Conservation (phyloP, 306 rosid species). For the Citrullus amarus region DNA sequence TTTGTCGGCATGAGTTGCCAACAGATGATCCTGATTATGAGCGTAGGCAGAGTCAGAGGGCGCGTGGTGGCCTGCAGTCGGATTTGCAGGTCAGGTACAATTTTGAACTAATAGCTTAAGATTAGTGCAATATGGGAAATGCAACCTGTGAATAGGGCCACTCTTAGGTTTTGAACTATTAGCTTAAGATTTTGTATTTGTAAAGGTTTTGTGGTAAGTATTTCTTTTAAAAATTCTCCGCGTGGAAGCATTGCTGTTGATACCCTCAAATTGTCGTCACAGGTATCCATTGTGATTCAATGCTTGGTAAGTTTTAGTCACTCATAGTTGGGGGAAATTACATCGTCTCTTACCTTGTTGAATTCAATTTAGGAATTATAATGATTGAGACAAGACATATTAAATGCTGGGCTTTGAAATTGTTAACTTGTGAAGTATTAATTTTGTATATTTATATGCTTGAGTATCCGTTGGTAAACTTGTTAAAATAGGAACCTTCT, state of each 20-base stretch:
- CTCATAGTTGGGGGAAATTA: background rate
- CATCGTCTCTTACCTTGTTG: background rate
- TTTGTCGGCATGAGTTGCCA: slow-evolving; percentile 80
- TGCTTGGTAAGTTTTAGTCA: slow-evolving; percentile 3
- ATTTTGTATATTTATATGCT: background rate
- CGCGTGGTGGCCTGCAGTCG: slow-evolving; percentile 17
- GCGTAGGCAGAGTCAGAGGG: slow-evolving; percentile 42
- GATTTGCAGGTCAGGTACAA: slow-evolving; percentile 30
- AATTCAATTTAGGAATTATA: background rate
- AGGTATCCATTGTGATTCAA: background rate
- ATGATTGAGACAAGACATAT: background rate
- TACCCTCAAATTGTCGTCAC: background rate
- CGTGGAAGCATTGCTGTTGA: background rate
- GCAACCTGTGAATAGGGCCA: slow-evolving; percentile 21
- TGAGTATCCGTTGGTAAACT: background rate
- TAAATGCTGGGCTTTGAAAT: background rate
- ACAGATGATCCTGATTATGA: slow-evolving; percentile 77
- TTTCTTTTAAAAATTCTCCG: background rate
- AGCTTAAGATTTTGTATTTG: background rate
- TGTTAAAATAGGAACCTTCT: background rate
- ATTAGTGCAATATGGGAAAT: slow-evolving; percentile 13
- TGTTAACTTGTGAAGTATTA: background rate
- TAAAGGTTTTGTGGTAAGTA: slow-evolving; percentile 1
- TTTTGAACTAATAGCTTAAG: slow-evolving; percentile 29
- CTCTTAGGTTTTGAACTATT: slow-evolving; percentile 15